phyloP scores from a whole-genome alignment of 2,329 filamentous ascomycete species.

The Setomelanomma holmii region DNA sequence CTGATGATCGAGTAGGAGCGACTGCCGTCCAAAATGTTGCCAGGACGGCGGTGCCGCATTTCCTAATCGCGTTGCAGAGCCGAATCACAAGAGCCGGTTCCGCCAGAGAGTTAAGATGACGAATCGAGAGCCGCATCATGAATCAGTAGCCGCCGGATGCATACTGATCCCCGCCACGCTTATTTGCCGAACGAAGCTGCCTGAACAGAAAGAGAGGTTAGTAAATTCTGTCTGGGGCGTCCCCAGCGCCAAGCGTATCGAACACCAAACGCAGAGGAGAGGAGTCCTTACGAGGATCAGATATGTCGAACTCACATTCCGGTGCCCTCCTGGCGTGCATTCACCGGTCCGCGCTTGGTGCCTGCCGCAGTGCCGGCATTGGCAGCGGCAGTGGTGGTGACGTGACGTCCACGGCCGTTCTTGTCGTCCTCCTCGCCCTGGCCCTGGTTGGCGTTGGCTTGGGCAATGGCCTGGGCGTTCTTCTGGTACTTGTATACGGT shows the following conservation, averaged over 20 bases:
- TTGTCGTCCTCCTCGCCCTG: constrained; percentile 79
- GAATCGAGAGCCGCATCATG: constrained; percentile 49
- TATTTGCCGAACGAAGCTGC: constrained; percentile 61
- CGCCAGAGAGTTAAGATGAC: constrained; percentile 51
- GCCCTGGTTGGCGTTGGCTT: constrained; percentile 72
- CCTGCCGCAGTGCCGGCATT: constrained; percentile 68
- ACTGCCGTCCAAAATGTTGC: constrained; percentile 47
- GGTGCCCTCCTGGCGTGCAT: constrained; percentile 83
- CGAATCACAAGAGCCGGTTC: constrained; percentile 36
- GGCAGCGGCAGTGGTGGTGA: constrained; percentile 69
- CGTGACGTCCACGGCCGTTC: constrained; percentile 63
- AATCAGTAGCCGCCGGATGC: constrained; percentile 58
- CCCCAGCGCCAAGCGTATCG: constrained; percentile 76
- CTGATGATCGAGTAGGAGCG: constrained; percentile 47
- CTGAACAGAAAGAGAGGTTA: constrained; percentile 54
- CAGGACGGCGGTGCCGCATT: constrained; percentile 55
- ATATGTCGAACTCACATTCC: constrained; percentile 92
- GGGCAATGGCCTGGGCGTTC: constrained; percentile 93
- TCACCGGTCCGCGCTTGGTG: constrained; percentile 74
- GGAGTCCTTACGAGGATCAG: constrained; percentile 87
- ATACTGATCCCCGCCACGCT: constrained; percentile 58
- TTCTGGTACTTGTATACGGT: constrained; percentile 99
- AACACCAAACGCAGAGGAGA: constrained; percentile 86
- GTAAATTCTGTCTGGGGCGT: constrained; percentile 57
- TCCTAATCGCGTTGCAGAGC: constrained; percentile 49